Base-by-base conservation (phyloP, 2,329 filamentous ascomycete genomes). In the Apiospora rasikravindrae region DNA sequence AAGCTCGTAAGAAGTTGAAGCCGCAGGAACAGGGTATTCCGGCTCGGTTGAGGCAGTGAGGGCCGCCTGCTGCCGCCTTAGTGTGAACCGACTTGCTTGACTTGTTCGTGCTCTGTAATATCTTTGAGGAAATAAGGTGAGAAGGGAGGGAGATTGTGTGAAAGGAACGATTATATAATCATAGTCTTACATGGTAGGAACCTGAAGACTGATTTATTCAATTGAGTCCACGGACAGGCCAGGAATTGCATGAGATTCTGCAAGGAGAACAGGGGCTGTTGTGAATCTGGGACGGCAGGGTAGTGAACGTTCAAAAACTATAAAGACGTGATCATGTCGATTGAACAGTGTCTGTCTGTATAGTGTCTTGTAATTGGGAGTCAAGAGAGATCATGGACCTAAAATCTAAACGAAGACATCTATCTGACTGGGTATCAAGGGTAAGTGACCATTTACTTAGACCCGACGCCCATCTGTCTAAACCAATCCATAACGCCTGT, bases 401-500 rank as follows among this genome's bases (percentile, higher is more conserved):
- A 19, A 64, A 40, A 69, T 44, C 67, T 53, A 73, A 73, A 24
- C 73, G 71, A 71, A 75, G 72, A 69, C 51, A 49, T 69, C 69
- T 70, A 70, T 49, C 57, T 37, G 61, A 71, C 68, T 51, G 47
- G 67, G 47, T 37, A 33, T 67, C 49, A n/a, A 57, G 44, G 37
- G 22, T 8, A 24, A 37, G 53, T 22, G 37, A 64, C 14, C 42
- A 67, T 11, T 45, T 70, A 69, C 16, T 71, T 71, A 71, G 73
- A 73, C 16, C 57, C 71, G 26, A 69, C 57, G 73, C 70, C 74
- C 71, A 77, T 74, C 29, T 74, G 74, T 66, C 76, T 74, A 74
- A 77, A 77, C 74, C 78, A 77, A 71, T 76, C 77, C 90, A 94
- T 94, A 72, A 95, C 91, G 71, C 92, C 91, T n/a, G 93, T 95